Evolutionary conservation across 2,329 filamentous ascomycete genomes (phyloP), one percentile per base, ranked within the genome.

Genomic region (Thelonectria olida): DNA sequence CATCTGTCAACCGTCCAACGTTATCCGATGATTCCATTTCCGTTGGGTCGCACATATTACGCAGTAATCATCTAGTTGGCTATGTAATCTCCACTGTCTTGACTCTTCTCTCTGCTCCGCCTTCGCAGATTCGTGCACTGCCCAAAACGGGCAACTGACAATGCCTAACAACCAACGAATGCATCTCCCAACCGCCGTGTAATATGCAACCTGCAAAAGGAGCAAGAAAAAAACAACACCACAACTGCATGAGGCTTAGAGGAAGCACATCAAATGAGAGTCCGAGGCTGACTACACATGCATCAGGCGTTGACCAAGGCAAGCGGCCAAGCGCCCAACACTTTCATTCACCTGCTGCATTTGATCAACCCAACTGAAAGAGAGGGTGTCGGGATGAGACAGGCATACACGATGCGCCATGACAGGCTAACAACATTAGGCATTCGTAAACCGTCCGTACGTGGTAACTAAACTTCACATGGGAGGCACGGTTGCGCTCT

Each of bases 81-180:
- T n/a, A n/a, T n/a, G n/a, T n/a, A n/a, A n/a, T n/a, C n/a, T n/a
- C n/a, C n/a, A n/a, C n/a, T n/a, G n/a, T n/a, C n/a, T n/a, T n/a
- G 19, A 41, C 7, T 41, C 15, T 19, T 17, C 61, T 54, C 25
- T 17, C 34, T 51, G 31, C 48, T 64, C 66, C 62, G 61, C 65
- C 61, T 63, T 51, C 54, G n/a, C 64, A 67, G 58, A 58, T 27
- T 51, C 58, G 59, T 61, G 44, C 67, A 67, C 54, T 48, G 41
- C 57, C 64, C 54, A 22, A 60, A 67, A 53, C 45, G 38, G 58
- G 55, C 44, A 62, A 53, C 44, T 22, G 36, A 25, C 28, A 38
- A 57, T 12, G 28, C 28, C 28, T 12, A 31, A 31, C 28, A 31
- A 31, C 28, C 7, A 31, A 31, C n/a, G n/a, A n/a, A n/a, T n/a